Evolutionary conservation across 305 asterid genomes (phyloP), one percentile per base, ranked within the genome.

Genomic region (Vinca major): DNA sequence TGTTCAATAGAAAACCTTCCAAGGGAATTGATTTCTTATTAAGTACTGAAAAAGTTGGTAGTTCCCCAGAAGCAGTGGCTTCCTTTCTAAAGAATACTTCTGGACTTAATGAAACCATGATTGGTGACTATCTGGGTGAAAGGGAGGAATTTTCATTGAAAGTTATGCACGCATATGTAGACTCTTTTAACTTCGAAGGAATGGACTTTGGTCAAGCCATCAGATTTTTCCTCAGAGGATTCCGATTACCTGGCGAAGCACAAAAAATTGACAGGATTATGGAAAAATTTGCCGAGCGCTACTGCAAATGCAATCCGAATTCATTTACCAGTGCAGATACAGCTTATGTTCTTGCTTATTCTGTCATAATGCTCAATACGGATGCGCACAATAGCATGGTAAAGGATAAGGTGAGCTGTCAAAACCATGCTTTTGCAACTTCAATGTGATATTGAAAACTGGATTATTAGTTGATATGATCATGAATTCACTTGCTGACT

Each of bases 231-330:
- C 82, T 93, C 45, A 80, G 95, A 82, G 97, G 99, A 66, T 93
- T 93, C 75, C 89, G 99, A 71, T 84, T 93, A 66, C 99, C 99
- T 68, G 99, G 99, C 61, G 99, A 93, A 82, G 97, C 99, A 62
- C 99, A 93, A 78, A 93, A 93, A 82, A 93, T 93, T 45, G 99
- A 93, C 71, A 94, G 97, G 56, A 89, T 93, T 78, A 93, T 93
- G 99, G 99, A 93, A 80, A 93, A 93, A 77, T 93, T 93, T 89
- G 99, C 99, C 53, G 97, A 93, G 76, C 96, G 97, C 71, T 93
- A 80, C 77, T 93, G 99, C 82, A 93, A 93, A 87, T 93, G 99
- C 93, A 88, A 85, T 68, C 90, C 91, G 21, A 86, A 78, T 81
- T 82, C 96, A 63, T 93, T 93, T 84, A 84, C 96, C 77, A 93